Base-by-base conservation (phyloP, 2,329 filamentous ascomycete species). In the Fusarium stilboides region DNA sequence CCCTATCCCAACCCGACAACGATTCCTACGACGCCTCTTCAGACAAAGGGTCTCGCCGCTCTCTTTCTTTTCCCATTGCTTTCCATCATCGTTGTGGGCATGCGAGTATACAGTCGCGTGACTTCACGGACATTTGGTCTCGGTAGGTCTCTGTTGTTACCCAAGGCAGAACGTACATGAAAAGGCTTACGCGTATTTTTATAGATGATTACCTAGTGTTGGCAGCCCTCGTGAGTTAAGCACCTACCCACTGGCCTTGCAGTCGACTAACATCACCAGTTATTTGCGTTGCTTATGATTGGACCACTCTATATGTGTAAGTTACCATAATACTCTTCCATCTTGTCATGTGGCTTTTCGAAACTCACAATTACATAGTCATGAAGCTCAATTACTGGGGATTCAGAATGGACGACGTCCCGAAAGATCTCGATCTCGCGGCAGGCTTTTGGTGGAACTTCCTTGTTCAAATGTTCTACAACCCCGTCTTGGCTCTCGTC, bases 401-500 rank as follows among this genome's bases (percentile, higher is more conserved):
- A 14, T 77, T 76, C 63, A 62, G 66, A 20, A 61, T 57, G 3
- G 62, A 56, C 10, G 54, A 75, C 13, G 61, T 75, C 6, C 75
- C 71, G 1, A 59, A 72, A 15, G 69, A 74, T 6, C 62, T 66
- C 12, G 46, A 73, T 10, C 56, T 72, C 12, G 55, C 34, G 1
- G 52, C 72, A 6, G 75, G 71, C 2, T 69, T 72, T 36, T 72
- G 76, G 70, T 81, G 76, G 76, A 80, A 79, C 70, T 83, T 80
- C 37, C 68, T 80, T 13, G 78, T 79, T 31, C 78, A 83, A 24
- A 71, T 83, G 40, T 73, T 81, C 3, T 84, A 84, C 72, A 84
- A 83, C 42, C 82, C 82, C 1, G 79, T 84, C 24, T 68, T 85
- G 3, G 80, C 81, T 24, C 74, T 84, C 13, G 81, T 84, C 57